Evolutionary conservation across 2,329 filamentous ascomycete genomes (phyloP), one percentile per base, ranked within the genome.

Genomic region (Cladosporium phlei): DNA sequence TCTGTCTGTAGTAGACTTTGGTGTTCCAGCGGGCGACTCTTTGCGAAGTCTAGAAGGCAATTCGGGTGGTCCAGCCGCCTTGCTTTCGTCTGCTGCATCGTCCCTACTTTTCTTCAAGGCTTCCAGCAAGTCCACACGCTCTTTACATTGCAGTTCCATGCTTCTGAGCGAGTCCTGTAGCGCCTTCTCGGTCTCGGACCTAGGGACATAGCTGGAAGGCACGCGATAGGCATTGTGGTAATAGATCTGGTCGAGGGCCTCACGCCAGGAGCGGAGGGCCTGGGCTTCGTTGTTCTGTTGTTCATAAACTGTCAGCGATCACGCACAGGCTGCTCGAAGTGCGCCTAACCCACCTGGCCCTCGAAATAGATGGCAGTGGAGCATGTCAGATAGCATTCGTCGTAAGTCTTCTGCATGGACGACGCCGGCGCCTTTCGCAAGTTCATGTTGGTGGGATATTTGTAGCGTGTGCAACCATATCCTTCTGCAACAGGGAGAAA

Each of bases 321-420:
- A 21, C 10, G 27, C 25, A 6, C 25, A 20, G 25, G 25, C 37
- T 38, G 34, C n/a, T 21, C 33, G 38, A 28, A 38, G 49, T 37
- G 45, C 16, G 37, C 21, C 32, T 30, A 38, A 59, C 68, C 55
- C 70, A 94, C 89, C 80, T 94, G 85, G 65, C 85, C 82, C 71
- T 98, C 93, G 67, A 95, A 96, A 70, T 95, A 96, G 44, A 95
- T 87, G 29, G 91, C 91, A 2, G 90, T 97, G 11, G 90, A 96
- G 69, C 90, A 96, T 63, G 85, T 89, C 59, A 96, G 72, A 70
- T 95, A 96, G 68, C 86, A 90, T 68, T 97, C 89, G 72, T 97
- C 91, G 71, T 97, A 97, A 47, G 89, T 95, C 78, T 95, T 96
- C 72, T 97, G 91, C 67, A 96, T 81, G 52, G 82, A 82, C 68